phyloP scores from a whole-genome alignment of 1,284 basidiomycete species.

The Microbotryum lychnidis-dioicae region DNA sequence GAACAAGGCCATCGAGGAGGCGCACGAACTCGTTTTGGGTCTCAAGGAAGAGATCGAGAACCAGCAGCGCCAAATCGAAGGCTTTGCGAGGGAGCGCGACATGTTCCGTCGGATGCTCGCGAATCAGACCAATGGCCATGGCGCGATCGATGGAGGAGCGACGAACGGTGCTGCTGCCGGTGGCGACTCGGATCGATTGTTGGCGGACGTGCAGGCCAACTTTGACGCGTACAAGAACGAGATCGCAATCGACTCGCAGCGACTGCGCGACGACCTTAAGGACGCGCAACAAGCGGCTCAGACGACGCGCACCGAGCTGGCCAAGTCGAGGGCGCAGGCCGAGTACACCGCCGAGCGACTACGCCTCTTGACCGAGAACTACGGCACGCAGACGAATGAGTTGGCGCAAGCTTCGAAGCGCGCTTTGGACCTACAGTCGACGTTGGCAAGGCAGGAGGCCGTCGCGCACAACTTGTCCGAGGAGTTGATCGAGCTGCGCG shows the following conservation, averaged over 20 bases:
- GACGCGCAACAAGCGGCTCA: constrained; percentile 60
- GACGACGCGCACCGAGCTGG: constrained; percentile 57
- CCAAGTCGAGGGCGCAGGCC: constrained; percentile 70
- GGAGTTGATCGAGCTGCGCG: constrained; percentile 53
- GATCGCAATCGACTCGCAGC: constrained; percentile 59
- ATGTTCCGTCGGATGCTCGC: constrained; percentile 65
- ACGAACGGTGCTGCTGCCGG: constrained; percentile 37
- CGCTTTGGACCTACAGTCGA: constrained; percentile 37
- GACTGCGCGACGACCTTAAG: constrained; percentile 59
- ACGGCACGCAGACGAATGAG: constrained; percentile 39
- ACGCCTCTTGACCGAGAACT: constrained; percentile 39
- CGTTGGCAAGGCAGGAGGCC: constrained; percentile 39
- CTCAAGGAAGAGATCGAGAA: constrained; percentile 65
- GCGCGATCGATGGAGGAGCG: constrained; percentile 37
- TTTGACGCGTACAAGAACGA: constrained; percentile 72
- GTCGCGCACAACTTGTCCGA: constrained; percentile 49
- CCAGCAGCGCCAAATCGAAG: constrained; percentile 62
- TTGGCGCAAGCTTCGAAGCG: constrained; percentile 37
- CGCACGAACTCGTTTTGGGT: constrained; percentile 72
- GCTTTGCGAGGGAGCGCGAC: constrained; percentile 79
- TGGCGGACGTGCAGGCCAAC: constrained; percentile 62
- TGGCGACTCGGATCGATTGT: constrained; percentile 33
- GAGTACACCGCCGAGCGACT: constrained; percentile 54
- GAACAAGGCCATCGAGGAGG: constrained; percentile 72
- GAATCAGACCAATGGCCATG: constrained; percentile 25